Evolutionary conservation across 2,329 filamentous ascomycete species (phyloP), one percentile per base, ranked within the genome.

Genomic region (Sclerotinia trifoliorum): DNA sequence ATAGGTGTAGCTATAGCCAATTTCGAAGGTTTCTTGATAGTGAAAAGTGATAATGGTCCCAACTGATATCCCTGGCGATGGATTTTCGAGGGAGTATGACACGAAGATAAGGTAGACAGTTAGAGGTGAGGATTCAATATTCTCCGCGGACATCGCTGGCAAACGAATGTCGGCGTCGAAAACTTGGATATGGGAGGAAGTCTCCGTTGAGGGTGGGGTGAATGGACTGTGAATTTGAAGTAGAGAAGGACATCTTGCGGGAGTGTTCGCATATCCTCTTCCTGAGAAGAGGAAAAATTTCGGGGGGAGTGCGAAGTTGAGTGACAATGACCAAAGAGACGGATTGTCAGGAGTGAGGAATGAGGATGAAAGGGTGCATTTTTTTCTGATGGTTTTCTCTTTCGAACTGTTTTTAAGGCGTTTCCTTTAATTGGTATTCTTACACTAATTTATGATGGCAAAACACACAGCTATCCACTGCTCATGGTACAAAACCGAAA

Each of bases 351-450:
- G 24, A 32, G 6, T 29, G 35, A 49, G 1, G 24, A 21, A 32
- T 19, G 57, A 39, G 8, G 8, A 35, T 8, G 35, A 10, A 35
- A 7, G 32, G 6, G 8, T 10, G 35, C 35, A 10, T 35, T 35
- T 39, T 61, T 62, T 35, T 48, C 29, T 56, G 54, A 39, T 51
- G 13, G 4, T 51, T 62, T 62, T 62, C 19, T 51, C 21, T 39
- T 62, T 39, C 51, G 11, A 26, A 19, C 5, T 49, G 8, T 62
- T 49, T 62, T 62, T 39, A 21, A 7, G 26, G 2, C 46, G 49
- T 49, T 17, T 62, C 3, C 15, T 61, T 48, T 61, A 4, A 11
- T 15, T 32, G 58, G 10, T 24, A 32, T 39, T 13, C 19, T n/a
- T 13, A 6, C 21, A 49, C 21, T 26, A 49, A 61, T 3, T n/a